Conservation (phyloP, 768 basidiomycete genomes). For the Lanmaoa rubissima region DNA sequence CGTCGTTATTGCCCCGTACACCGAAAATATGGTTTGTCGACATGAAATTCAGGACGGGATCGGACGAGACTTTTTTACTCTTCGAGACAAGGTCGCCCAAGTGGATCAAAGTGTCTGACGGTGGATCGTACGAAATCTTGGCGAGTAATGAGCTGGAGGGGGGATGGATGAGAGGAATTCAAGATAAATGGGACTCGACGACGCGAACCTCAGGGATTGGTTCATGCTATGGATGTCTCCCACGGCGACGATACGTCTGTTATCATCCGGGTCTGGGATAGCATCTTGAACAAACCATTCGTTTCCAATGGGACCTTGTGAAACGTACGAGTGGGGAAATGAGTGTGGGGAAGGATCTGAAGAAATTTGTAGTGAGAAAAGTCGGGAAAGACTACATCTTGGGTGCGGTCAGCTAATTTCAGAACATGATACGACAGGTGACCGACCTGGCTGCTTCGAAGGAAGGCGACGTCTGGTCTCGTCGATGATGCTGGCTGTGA, state of each 20-base stretch:
- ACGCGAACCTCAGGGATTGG: conserved; percentile 58
- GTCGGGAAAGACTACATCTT: conserved; percentile 40
- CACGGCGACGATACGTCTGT: conserved; percentile 65
- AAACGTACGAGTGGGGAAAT: conserved; percentile 55
- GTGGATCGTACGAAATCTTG: conserved; percentile 56
- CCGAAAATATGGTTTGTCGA: conserved; percentile 62
- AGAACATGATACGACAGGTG: not conserved
- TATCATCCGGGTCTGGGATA: conserved; percentile 44
- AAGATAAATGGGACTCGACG: not conserved
- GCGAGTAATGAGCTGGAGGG: conserved; percentile 55
- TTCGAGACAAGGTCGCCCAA: conserved; percentile 83
- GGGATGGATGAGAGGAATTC: not conserved
- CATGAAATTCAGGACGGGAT: conserved; percentile 65
- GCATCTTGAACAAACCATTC: not conserved
- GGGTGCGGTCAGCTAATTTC: not conserved
- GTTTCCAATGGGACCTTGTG: not conserved
- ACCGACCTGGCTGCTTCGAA: conserved; percentile 19
- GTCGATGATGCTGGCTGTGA: conserved; percentile 35
- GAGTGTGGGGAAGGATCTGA: conserved; percentile 40
- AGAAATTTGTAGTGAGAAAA: conserved; percentile 50
- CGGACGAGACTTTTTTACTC: conserved; percentile 50
- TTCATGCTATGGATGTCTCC: conserved; percentile 91
- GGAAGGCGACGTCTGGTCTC: not conserved
- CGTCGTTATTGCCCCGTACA: conserved; percentile 90
- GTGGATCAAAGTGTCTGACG: conserved; percentile 70